Evolutionary conservation across 768 basidiomycete species (phyloP), one percentile per base, ranked within the genome.

Genomic region (Mrakia hoshinonis): DNA sequence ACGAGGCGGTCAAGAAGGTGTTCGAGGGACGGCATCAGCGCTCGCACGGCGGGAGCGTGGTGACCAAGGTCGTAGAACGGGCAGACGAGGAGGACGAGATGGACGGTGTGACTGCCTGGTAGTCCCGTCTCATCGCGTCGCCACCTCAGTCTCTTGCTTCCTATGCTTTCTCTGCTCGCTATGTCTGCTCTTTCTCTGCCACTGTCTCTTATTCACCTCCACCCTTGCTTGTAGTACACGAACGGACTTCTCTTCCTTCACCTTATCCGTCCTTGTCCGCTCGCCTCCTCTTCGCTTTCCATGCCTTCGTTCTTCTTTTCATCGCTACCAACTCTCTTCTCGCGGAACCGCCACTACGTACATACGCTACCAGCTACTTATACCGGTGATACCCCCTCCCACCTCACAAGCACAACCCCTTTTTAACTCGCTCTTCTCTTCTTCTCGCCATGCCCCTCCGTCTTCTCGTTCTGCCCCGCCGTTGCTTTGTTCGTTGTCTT

Each of bases 1-100:
- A 61, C 58, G 58, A 61, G 58, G 36, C 58, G 58, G 31, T 31
- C 36, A 61, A 61, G 58, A 61, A 61, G 58, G 58, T 38, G 5
- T 38, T 18, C 58, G 58, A 61, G 31, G 58, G 36, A 10, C 58
- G 58, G 1, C 58, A 61, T 36, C 58, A 26, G 26, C 46, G 6
- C 22, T 43, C 15, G 43, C 43, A 15, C 43, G 15, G 15, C 43
- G 15, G 43, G 43, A 18, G 49, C 5, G 31, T 38, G 15, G 20
- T 61, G 31, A 61, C 58, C 18, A 34, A 61, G 58, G 58, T 61
- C 36, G 58, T 61, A 13, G 58, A 61, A 31, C 18, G 58, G 18
- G 34, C 26, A 3, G 31, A 3, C 15, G 34, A 34, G 31, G 58
- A 61, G 9, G 58, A 61, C 15, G 58, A 61, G 34, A 61, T 61